Conservation (phyloP, 345 rosid species). For the Hibiscus tridactylites region DNA sequence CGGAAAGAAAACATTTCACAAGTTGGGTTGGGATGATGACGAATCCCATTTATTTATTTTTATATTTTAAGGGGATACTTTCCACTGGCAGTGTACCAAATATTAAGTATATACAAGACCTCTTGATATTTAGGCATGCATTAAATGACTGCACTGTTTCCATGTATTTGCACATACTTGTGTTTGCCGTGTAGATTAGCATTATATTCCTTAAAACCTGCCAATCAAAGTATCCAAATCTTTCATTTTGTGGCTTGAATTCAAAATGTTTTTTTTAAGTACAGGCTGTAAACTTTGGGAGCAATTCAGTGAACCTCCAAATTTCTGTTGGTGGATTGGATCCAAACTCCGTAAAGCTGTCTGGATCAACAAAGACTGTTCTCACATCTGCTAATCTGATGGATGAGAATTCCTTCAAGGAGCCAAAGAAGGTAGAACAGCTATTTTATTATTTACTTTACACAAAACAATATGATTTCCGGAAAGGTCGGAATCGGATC, state of each 20-base stretch:
- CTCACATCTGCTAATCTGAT: constrained; percentile 56
- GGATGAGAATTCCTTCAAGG: constrained; percentile 82
- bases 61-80: too few relatives aligned
- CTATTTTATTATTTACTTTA: neutral
- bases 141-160: neutral
- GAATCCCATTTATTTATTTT: too few relatives aligned
- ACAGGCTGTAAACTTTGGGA: constrained; percentile 78
- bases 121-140: neutral
- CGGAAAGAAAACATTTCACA: too few relatives aligned
- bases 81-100: too few relatives aligned
- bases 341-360: constrained; percentile 29
- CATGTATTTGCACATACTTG: too few relatives aligned
- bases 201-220: too few relatives aligned
- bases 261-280: neutral
- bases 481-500: neutral
- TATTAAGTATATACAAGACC: too few relatives aligned
- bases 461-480: neutral
- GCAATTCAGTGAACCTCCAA: constrained; percentile 35
- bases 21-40: too few relatives aligned
- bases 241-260: neutral
- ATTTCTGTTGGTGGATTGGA: constrained; percentile 54
- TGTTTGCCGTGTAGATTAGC: too few relatives aligned
- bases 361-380: constrained; percentile 54
- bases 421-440: constrained; percentile 57
- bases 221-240: neutral